Evolutionary conservation across 352 stramenopile genomes (phyloP), one percentile per base, ranked within the genome.

Genomic region (Globisporangium spiculum): DNA sequence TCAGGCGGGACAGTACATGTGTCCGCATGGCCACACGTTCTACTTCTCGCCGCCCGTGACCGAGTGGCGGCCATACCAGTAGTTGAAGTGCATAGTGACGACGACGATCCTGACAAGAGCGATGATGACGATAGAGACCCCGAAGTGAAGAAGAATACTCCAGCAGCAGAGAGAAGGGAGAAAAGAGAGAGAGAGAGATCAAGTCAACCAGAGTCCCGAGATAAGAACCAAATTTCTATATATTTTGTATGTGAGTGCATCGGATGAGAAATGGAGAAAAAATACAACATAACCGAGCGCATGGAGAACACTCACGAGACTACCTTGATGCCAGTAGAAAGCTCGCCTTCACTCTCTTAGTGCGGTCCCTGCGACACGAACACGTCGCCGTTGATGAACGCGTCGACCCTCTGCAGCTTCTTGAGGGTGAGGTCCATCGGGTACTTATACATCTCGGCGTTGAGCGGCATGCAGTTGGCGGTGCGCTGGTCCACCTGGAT

Each of bases 1-100:
- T 44, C 88, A 93, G 68, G 83, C 88, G 4, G 88, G 88, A 30
- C 88, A 96, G 77, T 96, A 94, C 79, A 94, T 96, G 86, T 96
- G 88, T 82, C 88, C 88, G 0, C 81, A 94, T 60, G 88, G 88
- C 3, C 88, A 96, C 73, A 96, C 88, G 27, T 96, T 96, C 67
- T 92, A 88, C 75, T 96, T 90, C 69, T 84, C 85, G 55, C 88
- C 84, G 55, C 86, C 88, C 26, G 86, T 83, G 64, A 69, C 60
- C 70, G 88, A 75, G 79, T 66, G 66, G 66, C 53, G 66, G 18
- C 48, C 60, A 10, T 71, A 66, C 66, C 46, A 70, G 52, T 62
- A 38, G 63, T 8, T 3, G 38, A n/a, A 44, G 14, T 30, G 14
- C 54, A 44, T 52, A 38, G 68, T 67, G 36, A 48, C 14, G 30